Evolutionary conservation across 768 basidiomycete genomes (phyloP).

Genomic region (Suillus weaverae): DNA sequence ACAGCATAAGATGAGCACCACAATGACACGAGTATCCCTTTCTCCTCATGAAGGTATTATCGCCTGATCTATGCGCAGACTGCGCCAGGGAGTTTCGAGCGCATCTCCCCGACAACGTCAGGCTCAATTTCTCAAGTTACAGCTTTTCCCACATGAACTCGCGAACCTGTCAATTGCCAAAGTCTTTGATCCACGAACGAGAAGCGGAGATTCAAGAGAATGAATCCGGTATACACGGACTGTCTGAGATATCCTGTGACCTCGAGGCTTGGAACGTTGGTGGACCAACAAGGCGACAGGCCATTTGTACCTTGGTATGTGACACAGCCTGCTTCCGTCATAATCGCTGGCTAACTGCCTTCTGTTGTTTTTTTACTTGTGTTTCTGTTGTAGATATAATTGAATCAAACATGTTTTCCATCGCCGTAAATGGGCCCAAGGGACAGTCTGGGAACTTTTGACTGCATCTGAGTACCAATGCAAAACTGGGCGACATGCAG

Average conservation of each 20-base stretch:
- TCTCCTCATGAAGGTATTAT: conserved; percentile 2
- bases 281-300: conserved; percentile 92
- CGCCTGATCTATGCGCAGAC: neutral
- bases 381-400: neutral
- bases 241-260: conserved; percentile 94
- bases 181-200: conserved; percentile 61
- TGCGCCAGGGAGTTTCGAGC: conserved; percentile 30
- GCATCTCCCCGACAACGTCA: conserved; percentile 61
- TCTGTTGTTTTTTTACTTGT: neutral
- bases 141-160: conserved; percentile 87
- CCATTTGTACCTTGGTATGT: conserved; percentile 57
- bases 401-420: conserved; percentile 46
- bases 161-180: conserved; percentile 54
- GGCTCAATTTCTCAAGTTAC: conserved; percentile 65
- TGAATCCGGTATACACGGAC: conserved; percentile 92
- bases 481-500: conserved; percentile 84
- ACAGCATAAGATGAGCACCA: conserved; percentile 74
- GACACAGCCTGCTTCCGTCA: neutral
- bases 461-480: conserved; percentile 93
- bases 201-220: conserved; percentile 95
- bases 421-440: conserved; percentile 72
- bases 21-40: conserved; percentile 13
- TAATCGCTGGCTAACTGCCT: neutral
- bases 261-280: conserved; percentile 71
- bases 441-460: conserved; percentile 80